Base-by-base conservation (phyloP, 306 rosid species). In the Citrullus mucosospermus region DNA sequence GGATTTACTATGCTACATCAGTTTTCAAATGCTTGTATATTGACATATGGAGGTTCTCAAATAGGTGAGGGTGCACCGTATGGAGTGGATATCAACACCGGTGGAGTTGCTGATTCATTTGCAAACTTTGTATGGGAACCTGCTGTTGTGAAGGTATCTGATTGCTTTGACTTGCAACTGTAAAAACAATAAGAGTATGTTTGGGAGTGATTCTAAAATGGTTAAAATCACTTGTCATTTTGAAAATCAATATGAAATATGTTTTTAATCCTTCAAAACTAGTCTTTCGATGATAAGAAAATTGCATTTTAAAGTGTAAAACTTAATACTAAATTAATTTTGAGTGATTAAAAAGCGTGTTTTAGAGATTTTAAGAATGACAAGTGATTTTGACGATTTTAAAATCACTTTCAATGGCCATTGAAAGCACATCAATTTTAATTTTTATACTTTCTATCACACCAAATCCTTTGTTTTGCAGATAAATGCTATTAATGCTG, bases 101-200 rank as follows among this genome's bases (percentile, higher is more conserved):
- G 99, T 78, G 99, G 99, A 82, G 90, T 96, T 85, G 87, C 97
- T 3, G 93, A 96, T 81, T 92, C 99, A 11, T 91, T 84, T 85
- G 92, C 97, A 34, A 96, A 90, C 86, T 96, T 96, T 75, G 99
- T 96, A 76, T 96, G 99, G 99, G 99, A 96, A 88, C 99, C 99
- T 32, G 92, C 99, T 13, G 88, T 96, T 81, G 99, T 96, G 60
- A 96, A 96, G 98, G 99, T 92, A 82, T 46, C 57, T 14, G 14
- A 76, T 41, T 61, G 74, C 60, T 46, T 46, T 17, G 36, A 55
- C 36, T 66, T 10, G 0, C 63, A 18, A 76, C 2, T 43, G 20
- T 16, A 39, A n/a, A 18, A 66, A 36, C 73, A 66, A 34, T 59
- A 32, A 32, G 2, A 32, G 2, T 3, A 32, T 32, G 36, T 32